These are phyloP conservation scores for Sonneratia alba DNA, from an alignment of 345 rosid genomes.

Conservation along the genomic window DNA sequence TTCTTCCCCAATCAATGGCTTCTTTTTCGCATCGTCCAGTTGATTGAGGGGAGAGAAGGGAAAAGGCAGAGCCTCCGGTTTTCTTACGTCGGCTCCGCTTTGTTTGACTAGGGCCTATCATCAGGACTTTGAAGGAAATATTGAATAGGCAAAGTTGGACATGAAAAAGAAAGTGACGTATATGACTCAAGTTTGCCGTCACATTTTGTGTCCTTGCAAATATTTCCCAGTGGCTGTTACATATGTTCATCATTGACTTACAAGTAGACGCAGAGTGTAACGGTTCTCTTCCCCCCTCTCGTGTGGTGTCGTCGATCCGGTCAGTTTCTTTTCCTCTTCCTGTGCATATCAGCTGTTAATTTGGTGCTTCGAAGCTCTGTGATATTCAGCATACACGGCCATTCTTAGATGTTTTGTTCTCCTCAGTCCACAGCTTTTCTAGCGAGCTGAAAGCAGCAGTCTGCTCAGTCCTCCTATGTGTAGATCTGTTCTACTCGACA, in stretches of 20 bases:
- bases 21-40: slow-evolving; percentile 4
- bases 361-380: no score
- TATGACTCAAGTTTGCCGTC: background rate
- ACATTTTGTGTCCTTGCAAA: background rate
- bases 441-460: background rate
- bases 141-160: background rate
- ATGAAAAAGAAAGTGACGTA: background rate
- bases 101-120: background rate
- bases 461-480: background rate
- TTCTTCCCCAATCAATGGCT: slow-evolving; percentile 3
- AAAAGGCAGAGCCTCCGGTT: background rate
- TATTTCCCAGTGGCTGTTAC: background rate
- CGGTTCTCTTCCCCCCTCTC: background rate
- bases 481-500: background rate
- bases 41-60: background rate
- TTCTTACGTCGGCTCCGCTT: slow-evolving; percentile 2
- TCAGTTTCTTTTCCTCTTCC: background rate
- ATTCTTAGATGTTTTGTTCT: background rate
- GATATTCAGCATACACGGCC: no score
- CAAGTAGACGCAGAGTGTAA: background rate
- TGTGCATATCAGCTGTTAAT: background rate
- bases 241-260: background rate
- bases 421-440: background rate
- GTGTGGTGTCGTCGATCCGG: background rate
- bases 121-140: background rate